Base-by-base conservation (phyloP, 176 grass and related monocot genomes). In the Triticum urartu region DNA sequence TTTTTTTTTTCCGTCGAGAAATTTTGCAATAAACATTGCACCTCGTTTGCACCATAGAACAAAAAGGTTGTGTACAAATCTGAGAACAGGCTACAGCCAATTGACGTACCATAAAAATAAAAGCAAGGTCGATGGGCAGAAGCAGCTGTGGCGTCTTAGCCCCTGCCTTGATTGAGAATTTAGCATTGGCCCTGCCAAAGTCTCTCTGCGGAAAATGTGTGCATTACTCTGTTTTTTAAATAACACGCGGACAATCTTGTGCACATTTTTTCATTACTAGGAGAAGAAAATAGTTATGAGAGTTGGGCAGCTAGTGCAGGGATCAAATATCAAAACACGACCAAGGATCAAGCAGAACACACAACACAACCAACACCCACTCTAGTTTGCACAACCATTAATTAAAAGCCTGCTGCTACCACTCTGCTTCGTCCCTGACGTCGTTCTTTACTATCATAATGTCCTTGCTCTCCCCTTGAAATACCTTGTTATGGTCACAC, bases 1-100 rank as follows among this genome's bases (percentile, higher is more conserved):
- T 40, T 21, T 58, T 22, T n/a, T 52, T 79, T 11, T 4, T 3
- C 28, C 43, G 43, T 73, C 3, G 21, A 60, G 84, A 65, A 56
- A 70, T 43, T 52, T 43, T 52, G 58, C 68, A 72, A 71, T 72
- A 24, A 72, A n/a, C 68, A 72, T 72, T 40, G 68, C 68, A 72
- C 68, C 36, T 72, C 9, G 36, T 72, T 22, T 21, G 35, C 38
- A 6, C 42, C n/a, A 22, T 12, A 42, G 36, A 72, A 72, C 20
- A 72, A 72, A 72, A 72, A 72, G 68, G 20, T 72, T 13, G 33
- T 40, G 68, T 11, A 39, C 21, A 72, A 70, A 20, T 35, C 67
- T 70, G 67, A 70, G 17, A 70, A 42, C 68, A 72, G 21, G 20
- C 35, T 72, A 36, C 36, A 42, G 36, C 35, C 21, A 40, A 42